These are phyloP conservation scores for Moricandia arvensis DNA, from an alignment of 345 rosid species.

Conservation along the genomic window DNA sequence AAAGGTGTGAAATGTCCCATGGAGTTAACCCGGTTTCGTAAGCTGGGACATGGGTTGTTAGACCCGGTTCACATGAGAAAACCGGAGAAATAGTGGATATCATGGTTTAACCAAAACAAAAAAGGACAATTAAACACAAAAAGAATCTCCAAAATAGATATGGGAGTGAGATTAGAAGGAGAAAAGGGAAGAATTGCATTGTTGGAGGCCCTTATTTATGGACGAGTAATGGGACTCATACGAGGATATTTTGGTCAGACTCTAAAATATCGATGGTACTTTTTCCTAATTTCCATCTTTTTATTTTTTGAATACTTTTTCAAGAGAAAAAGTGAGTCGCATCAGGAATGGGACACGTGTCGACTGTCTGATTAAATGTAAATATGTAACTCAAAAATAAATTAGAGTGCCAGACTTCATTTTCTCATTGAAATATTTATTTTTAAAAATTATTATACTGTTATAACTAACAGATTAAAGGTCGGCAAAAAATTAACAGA, in stretches of 20 bases:
- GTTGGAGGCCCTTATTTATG: conserved; percentile 60
- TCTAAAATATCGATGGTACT: not conserved
- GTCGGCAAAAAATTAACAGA: not conserved
- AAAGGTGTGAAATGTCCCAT: conserved; percentile 53
- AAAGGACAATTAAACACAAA: not conserved
- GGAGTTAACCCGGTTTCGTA: conserved; percentile 49
- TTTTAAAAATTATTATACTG: not conserved
- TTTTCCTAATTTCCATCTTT: not conserved
- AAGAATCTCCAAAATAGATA: not conserved
- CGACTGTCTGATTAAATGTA: not conserved
- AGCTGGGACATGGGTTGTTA: conserved; percentile 39
- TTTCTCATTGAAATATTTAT: not conserved
- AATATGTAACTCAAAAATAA: not conserved
- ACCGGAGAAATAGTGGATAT: conserved; percentile 47
- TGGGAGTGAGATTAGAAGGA: conserved; percentile 45
- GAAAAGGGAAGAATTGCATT: conserved; percentile 83
- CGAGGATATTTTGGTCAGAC: conserved; percentile 19
- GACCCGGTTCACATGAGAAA: conserved; percentile 38
- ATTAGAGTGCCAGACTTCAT: not conserved
- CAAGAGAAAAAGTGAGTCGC: not conserved
- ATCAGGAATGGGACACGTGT: conserved; percentile 13
- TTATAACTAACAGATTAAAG: not conserved
- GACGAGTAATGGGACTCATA: conserved; percentile 35
- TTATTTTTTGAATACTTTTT: not conserved
- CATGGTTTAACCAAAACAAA: conserved; percentile 38